These are phyloP conservation scores for Jackrogersella minutella DNA, from an alignment of 495 filamentous ascomycete genomes.

Conservation along the genomic window DNA sequence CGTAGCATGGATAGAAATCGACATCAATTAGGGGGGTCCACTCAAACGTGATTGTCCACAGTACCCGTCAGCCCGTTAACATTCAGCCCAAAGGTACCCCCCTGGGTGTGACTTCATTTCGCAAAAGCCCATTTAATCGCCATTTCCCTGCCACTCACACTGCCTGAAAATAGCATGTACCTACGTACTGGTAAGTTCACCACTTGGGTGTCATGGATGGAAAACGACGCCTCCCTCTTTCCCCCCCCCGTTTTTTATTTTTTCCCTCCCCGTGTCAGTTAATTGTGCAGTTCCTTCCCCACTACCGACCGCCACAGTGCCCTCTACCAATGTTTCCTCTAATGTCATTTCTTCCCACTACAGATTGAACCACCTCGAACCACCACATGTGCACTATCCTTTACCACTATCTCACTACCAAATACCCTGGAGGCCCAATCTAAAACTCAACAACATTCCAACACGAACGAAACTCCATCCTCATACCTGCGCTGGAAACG, in stretches of 20 bases:
- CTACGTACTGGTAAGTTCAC: conserved; percentile 11
- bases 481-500: conserved; percentile 38
- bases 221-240: conserved; percentile 17
- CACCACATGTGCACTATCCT: conserved; percentile 2
- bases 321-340: conserved; percentile 1
- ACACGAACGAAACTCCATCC: conserved; percentile 29
- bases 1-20: conserved; percentile 12
- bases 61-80: conserved; percentile 37
- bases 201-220: too few relatives aligned
- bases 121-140: conserved; percentile 35
- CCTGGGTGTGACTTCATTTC: conserved; percentile 43
- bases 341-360: neutral
- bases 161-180: conserved; percentile 33
- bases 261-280: conserved; percentile 11
- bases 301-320: conserved; percentile 33
- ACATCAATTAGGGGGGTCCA: conserved; percentile 12
- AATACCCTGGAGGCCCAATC: conserved; percentile 12
- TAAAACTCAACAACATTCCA: conserved; percentile 36
- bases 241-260: neutral
- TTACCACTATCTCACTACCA: conserved; percentile 8
- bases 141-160: conserved; percentile 31
- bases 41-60: conserved; percentile 31
- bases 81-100: conserved; percentile 24
- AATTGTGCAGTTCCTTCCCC: conserved; percentile 17
- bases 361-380: conserved; percentile 39